A percentile compares a stretch with the other conserved stretches of the same genome.
Conservation (phyloP, 371 early-diverging fungal species). For the Mortierella sp. region DNA sequence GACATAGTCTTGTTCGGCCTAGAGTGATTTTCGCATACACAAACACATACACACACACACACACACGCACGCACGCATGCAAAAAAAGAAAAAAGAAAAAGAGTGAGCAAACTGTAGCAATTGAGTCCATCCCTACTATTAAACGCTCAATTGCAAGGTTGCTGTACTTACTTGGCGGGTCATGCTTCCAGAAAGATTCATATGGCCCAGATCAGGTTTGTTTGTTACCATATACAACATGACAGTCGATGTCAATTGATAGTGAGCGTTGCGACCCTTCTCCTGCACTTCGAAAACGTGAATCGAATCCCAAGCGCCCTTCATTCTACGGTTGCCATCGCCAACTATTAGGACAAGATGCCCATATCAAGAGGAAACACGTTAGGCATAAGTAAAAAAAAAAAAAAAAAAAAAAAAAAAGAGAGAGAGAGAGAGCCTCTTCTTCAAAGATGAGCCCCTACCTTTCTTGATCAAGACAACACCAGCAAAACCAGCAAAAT, state of each 20-base stretch:
- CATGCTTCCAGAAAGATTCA: conserved; percentile 94
- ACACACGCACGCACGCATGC: too few relatives aligned
- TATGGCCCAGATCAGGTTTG: conserved; percentile 74
- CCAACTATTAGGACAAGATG: conserved; percentile 61
- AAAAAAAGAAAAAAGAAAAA: neutral
- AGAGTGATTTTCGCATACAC: neutral
- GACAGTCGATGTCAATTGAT: conserved; percentile 95
- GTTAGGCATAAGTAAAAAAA: neutral
- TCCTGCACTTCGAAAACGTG: conserved; percentile 94
- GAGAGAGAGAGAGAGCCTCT: too few relatives aligned
- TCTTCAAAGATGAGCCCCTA: conserved; percentile 35
- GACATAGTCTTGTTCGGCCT: conserved; percentile 86
- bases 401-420: conserved; percentile 3
- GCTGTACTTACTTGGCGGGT: conserved; percentile 82
- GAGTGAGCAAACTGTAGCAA: too few relatives aligned
- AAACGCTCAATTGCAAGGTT: neutral
- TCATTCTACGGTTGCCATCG: conserved; percentile 75
- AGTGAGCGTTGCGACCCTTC: conserved; percentile 86
- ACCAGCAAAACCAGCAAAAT: conserved; percentile 97
- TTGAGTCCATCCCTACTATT: conserved; percentile 1
- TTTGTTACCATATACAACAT: conserved; percentile 91
- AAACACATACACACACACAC: neutral
- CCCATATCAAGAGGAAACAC: too few relatives aligned
- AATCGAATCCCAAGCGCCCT: conserved; percentile 99
- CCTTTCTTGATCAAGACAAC: conserved; percentile 97